These are phyloP conservation scores for Nitzschia inconspicua DNA, from an alignment of 108 stramenopile species.

Conservation along the genomic window DNA sequence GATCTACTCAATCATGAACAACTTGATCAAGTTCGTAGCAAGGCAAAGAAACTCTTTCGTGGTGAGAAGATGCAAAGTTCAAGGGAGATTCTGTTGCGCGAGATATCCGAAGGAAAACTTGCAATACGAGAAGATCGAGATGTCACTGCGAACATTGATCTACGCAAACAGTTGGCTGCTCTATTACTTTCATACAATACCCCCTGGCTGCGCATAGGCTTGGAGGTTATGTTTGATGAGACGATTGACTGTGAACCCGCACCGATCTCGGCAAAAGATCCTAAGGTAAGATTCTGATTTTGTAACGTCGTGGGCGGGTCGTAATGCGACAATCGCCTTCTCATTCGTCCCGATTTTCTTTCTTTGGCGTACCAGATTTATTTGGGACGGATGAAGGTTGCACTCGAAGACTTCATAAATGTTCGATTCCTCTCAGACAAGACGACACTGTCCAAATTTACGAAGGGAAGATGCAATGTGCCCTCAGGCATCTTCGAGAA, in stretches of 20 bases:
- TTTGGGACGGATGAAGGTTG: slow-evolving; percentile 32
- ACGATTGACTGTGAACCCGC: slow-evolving; percentile 35
- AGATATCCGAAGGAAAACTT: slow-evolving; percentile 69
- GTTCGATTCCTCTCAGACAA: slow-evolving; percentile 73
- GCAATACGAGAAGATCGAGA: slow-evolving; percentile 79
- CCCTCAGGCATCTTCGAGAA: slow-evolving; percentile 73
- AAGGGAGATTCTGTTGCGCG: slow-evolving; percentile 40
- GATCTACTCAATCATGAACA: slow-evolving; percentile 38
- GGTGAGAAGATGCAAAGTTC: slow-evolving; percentile 37
- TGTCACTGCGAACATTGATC: slow-evolving; percentile 73
- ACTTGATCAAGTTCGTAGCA: slow-evolving; percentile 28
- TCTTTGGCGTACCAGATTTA: slow-evolving; percentile 14
- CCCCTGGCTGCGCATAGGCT: slow-evolving; percentile 87
- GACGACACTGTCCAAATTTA: slow-evolving; percentile 55
- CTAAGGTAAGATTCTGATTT: slow-evolving; percentile 13
- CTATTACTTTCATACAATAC: slow-evolving; percentile 84
- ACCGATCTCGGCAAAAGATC: slow-evolving; percentile 1
- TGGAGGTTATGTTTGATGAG: slow-evolving; percentile 87
- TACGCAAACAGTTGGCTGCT: slow-evolving; percentile 57
- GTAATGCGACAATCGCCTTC: too few relatives aligned
- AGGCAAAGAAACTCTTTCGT: slow-evolving; percentile 39
- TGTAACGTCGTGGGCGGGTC: too few relatives aligned
- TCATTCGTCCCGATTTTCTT: too few relatives aligned
- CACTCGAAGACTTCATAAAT: slow-evolving; percentile 57
- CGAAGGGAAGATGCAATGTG: slow-evolving; percentile 63